Base-by-base conservation (phyloP, 2,329 filamentous ascomycete genomes). In the Zymoseptoria brevis region DNA sequence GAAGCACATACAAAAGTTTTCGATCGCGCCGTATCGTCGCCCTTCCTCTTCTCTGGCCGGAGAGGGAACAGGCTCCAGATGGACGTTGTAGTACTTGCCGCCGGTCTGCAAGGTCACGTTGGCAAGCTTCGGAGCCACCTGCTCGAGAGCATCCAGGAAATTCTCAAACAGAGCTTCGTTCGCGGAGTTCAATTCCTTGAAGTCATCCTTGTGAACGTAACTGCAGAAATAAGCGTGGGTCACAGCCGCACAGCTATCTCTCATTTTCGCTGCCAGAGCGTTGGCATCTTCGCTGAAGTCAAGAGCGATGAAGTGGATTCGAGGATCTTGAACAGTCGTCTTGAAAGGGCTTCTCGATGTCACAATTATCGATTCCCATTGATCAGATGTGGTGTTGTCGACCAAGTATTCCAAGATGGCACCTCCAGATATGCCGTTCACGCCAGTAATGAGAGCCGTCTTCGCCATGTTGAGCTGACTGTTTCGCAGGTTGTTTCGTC, bases 161-260 rank as follows among this genome's bases (percentile, higher is more conserved):
- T 74, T 74, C 41, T 66, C 55, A 57, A 74, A 75, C 9, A 74
- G 61, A 0, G 69, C 65, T 7, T 65, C 59, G 22, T 74, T 74
- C 8, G 57, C 57, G 1, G 64, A 63, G 5, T 62, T 64, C 2
- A 74, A 60, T 9, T 65, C 26, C 8, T 13, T 60, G 55, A 73
- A 72, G 51, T 71, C 66, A 50, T 72, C 67, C n/a, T 54, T 60
- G 52, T 74, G 72, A 2, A 72, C 66, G 52, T 74, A 73, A 0
- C 72, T 73, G 2, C 69, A 64, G 59, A 71, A 75, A 60, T 65
- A 75, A 1, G 71, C 68, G 52, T 74, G 72, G 0, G 72, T 74
- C 5, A 74, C 69, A 11, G 66, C 62, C 0, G 50, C 55, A 35
- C 70, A 74, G 29, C 62, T 41, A 0, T 56, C 19, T 22, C 50